Evolutionary conservation across 2,329 filamentous ascomycete species (phyloP), one percentile per base, ranked within the genome.

Genomic region (Trichoderma sp.): DNA sequence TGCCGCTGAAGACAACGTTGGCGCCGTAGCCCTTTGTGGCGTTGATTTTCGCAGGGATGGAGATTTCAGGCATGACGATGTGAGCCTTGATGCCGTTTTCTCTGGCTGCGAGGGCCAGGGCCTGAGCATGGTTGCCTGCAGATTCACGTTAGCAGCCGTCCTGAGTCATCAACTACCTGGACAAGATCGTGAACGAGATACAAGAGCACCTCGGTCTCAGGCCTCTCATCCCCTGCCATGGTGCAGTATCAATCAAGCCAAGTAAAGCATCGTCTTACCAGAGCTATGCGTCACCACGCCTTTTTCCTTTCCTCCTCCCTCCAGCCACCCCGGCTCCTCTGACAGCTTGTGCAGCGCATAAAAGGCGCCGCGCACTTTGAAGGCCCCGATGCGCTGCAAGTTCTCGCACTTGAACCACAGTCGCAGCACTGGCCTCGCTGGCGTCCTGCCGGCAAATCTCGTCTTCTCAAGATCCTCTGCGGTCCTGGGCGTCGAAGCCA

Each of bases 381-480:
- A 98, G 1, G 95, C 95, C 63, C 95, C 96, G 66, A 96, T 89
- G 67, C 89, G 89, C 83, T 98, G 96, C 69, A 93, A 83, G 79
- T 97, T 97, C 83, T 98, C 95, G 79, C 93, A 96, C 83, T 98
- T 98, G 87, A 98, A 97, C 83, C 92, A 96, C 64, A 98, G 84
- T 14, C 88, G 84, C 49, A 97, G 82, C 60, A 81, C 87, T 0
- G 93, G 93, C 4, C 78, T 81, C 1, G 91, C 87, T 0, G 89
- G 85, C n/a, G 77, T 76, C 49, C 84, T 81, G 6, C 85, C 86
- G 73, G 86, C 78, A 82, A 85, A 89, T 72, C 82, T 79, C 4
- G 89, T 90, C 16, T 83, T 86, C 55, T 78, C 75, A 0, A 91
- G 82, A 5, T 85, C 83, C 4, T 83, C 81, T 2, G 80, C 66